Conservation (phyloP, 345 rosid species). For the Gossypium ekmanianum region DNA sequence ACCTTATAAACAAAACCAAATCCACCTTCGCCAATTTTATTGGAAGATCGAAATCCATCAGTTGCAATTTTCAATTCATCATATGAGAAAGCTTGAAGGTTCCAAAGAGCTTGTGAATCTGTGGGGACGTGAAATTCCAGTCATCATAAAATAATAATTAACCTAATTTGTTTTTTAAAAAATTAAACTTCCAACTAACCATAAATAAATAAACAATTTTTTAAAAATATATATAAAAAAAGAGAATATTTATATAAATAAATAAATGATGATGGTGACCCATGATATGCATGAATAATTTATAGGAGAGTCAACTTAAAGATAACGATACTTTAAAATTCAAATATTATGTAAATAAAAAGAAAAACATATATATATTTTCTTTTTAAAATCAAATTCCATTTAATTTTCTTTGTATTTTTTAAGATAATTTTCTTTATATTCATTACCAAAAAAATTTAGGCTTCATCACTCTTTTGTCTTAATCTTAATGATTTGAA, state of each 20-base stretch:
- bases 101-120: slow-evolving; percentile 18
- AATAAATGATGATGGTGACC: neutral
- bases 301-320: neutral
- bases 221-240: neutral
- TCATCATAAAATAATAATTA: too few relatives aligned
- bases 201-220: neutral
- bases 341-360: neutral
- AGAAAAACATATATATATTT: neutral
- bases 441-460: neutral
- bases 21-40: slow-evolving; percentile 49
- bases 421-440: too few relatives aligned
- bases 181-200: neutral
- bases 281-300: neutral
- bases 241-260: neutral
- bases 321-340: neutral
- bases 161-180: too few relatives aligned
- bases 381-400: neutral
- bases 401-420: neutral
- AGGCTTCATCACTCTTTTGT: neutral
- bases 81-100: slow-evolving; percentile 24
- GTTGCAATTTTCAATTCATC: slow-evolving; percentile 31
- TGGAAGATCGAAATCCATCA: slow-evolving; percentile 29
- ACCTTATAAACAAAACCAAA: slow-evolving; percentile 46
- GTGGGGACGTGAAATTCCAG: neutral
- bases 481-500: neutral